phyloP scores from a whole-genome alignment of 441 rosid genomes.

The Dalechampia spathulata region DNA sequence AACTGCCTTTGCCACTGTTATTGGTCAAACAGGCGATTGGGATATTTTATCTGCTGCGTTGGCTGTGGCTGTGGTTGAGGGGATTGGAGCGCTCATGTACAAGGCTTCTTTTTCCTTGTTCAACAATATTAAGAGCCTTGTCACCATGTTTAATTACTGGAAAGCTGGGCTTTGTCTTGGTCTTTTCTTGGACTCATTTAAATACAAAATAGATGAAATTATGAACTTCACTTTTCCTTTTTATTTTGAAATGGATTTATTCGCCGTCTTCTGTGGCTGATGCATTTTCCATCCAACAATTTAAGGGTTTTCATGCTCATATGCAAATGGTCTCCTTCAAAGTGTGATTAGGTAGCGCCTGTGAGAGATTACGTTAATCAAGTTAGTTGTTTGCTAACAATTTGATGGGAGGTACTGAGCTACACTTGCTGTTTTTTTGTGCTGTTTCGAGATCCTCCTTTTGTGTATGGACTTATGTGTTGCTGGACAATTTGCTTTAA shows the following conservation, averaged over 20 bases:
- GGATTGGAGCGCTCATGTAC: conserved; percentile 83
- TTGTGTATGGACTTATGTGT: background rate
- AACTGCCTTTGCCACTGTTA: conserved; percentile 77
- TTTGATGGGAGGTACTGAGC: background rate
- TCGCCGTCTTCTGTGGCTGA: conserved; percentile 18
- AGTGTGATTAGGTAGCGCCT: background rate
- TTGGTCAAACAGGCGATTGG: conserved; percentile 96
- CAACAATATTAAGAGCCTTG: conserved; percentile 38
- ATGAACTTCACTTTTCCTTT: conserved; percentile 17
- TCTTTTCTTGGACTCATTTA: conserved; percentile 87
- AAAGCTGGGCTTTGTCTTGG: conserved; percentile 87
- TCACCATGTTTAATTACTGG: conserved; percentile 80
- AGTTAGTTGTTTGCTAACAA: background rate
- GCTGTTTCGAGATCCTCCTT: background rate
- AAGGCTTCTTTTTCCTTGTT: conserved; percentile 47
- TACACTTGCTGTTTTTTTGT: background rate
- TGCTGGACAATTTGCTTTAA: background rate
- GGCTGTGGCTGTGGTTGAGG: conserved; percentile 73
- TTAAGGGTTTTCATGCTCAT: background rate
- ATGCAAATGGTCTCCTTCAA: background rate
- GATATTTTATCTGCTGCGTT: conserved; percentile 86
- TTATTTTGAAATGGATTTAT: conserved; percentile 26
- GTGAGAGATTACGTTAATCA: background rate
- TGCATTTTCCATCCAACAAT: background rate
- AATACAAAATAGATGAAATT: conserved; percentile 43